These are phyloP conservation scores for Peltaster fructicola DNA, from an alignment of 2,329 filamentous ascomycete species.

Conservation along the genomic window DNA sequence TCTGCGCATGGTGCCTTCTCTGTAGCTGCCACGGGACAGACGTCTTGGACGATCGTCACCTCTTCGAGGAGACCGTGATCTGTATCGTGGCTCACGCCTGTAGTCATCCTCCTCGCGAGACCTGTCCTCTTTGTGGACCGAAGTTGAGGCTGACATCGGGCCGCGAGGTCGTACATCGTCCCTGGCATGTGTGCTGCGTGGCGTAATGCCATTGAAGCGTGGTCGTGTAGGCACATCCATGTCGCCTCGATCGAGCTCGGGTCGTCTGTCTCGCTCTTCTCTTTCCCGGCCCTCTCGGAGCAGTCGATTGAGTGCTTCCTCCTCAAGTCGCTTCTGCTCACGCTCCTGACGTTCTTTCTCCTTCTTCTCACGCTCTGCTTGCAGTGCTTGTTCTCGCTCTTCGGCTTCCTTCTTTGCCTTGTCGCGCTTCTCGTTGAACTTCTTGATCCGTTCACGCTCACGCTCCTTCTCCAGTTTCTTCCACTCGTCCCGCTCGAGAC, in stretches of 20 bases:
- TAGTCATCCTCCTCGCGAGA: conserved; percentile 2
- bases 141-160: conserved; percentile 16
- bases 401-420: conserved; percentile 24
- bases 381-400: conserved; percentile 34
- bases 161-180: conserved; percentile 17
- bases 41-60: conserved; percentile 8
- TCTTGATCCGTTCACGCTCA: conserved; percentile 37
- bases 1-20: conserved; percentile 4
- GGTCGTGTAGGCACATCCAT: conserved; percentile 24
- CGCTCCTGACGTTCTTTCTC: conserved; percentile 17
- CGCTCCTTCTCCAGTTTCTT: conserved; percentile 28
- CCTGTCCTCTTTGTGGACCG: conserved; percentile 14
- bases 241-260: conserved; percentile 30
- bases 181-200: conserved; percentile 10
- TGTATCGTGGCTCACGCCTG: not conserved
- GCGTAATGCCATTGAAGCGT: conserved; percentile 14
- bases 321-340: conserved; percentile 38
- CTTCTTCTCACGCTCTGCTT: conserved; percentile 28
- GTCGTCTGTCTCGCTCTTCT: conserved; percentile 33
- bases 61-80: conserved; percentile 4
- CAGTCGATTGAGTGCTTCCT: conserved; percentile 35
- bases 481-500: conserved; percentile 31
- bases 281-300: conserved; percentile 37
- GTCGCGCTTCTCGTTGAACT: conserved; percentile 32
- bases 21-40: conserved; percentile 3